Evolutionary conservation across 306 rosid species (phyloP).

Genomic region (Quercus rubra): DNA sequence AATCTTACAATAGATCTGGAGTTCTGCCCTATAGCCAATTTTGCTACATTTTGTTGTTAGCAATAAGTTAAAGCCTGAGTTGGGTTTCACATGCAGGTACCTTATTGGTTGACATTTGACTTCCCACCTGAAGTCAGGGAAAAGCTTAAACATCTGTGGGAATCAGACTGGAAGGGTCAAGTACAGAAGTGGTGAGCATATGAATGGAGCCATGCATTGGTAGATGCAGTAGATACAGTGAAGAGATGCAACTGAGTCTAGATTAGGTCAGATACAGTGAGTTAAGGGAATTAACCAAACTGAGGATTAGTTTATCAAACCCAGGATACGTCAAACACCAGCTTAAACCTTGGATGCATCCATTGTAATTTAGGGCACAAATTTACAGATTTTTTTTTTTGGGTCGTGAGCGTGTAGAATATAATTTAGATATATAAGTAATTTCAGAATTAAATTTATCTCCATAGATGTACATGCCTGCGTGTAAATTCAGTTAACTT

Average conservation of each 20-base stretch:
- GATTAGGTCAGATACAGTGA: constrained; percentile 8
- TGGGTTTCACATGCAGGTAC: constrained; percentile 49
- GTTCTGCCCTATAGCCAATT: too few relatives aligned
- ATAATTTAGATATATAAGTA: background rate
- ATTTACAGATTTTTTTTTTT: background rate
- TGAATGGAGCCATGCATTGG: background rate
- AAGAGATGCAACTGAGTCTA: constrained; percentile 8
- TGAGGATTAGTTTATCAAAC: too few relatives aligned
- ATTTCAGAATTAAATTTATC: background rate
- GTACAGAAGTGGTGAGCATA: constrained; percentile 82
- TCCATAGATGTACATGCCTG: background rate
- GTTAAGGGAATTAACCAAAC: too few relatives aligned
- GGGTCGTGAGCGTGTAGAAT: too few relatives aligned
- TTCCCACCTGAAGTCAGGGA: constrained; percentile 85
- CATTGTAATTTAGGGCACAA: background rate
- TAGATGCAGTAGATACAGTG: background rate
- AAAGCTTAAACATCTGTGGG: constrained; percentile 67
- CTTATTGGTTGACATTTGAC: constrained; percentile 88
- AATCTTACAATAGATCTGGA: background rate
- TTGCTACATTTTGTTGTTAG: background rate
- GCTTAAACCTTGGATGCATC: background rate
- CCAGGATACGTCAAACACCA: too few relatives aligned
- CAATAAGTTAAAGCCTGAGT: constrained; percentile 1
- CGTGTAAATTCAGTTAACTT: background rate
- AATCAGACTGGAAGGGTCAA: constrained; percentile 92